These are phyloP conservation scores for Trypanosoma congolense DNA, from an alignment of 208 protist species.

Conservation along the genomic window DNA sequence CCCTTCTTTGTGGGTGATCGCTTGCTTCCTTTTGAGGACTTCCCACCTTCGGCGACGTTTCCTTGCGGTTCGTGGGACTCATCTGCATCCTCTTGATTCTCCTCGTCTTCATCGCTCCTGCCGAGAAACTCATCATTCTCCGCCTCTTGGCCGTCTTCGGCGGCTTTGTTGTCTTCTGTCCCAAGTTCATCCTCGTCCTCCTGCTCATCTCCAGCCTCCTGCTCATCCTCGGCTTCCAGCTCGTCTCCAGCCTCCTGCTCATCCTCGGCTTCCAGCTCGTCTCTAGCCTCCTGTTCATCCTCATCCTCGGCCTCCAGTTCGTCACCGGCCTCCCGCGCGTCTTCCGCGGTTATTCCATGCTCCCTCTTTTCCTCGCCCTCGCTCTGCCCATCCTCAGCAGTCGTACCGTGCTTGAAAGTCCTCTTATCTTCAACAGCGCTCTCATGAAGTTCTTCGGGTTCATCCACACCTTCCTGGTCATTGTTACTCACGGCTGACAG, in stretches of 20 bases:
- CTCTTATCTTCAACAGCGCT: conserved; percentile 1
- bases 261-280: conserved; percentile 3
- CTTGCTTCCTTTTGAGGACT: conserved; percentile 8
- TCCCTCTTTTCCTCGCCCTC: conserved; percentile 3
- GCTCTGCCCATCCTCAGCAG: conserved; percentile 11
- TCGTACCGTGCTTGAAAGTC: conserved; percentile 9
- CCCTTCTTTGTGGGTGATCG: conserved; percentile 3
- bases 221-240: background rate
- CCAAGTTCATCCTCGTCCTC: conserved; percentile 3
- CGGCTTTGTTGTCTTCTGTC: too few species aligned
- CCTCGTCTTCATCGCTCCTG: conserved; percentile 4
- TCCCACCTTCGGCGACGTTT: conserved; percentile 7
- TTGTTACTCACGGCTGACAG: background rate
- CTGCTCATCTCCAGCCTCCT: conserved; percentile 11
- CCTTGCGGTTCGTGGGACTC: conserved; percentile 3
- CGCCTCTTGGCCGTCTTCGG: too few species aligned
- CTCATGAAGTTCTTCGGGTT: background rate
- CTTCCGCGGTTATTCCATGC: too few species aligned
- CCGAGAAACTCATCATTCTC: background rate
- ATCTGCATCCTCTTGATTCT: conserved; percentile 1
- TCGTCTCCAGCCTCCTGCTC: background rate
- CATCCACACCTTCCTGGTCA: conserved; percentile 1
- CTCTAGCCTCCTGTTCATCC: conserved; percentile 14
- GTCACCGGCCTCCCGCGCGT: background rate
- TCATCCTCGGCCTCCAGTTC: conserved; percentile 2